Percentiles rank a stretch among this genome's conserved stretches.
phyloP scores from a whole-genome alignment of 805 yeast genomes.

The Yarrowia sp. region DNA sequence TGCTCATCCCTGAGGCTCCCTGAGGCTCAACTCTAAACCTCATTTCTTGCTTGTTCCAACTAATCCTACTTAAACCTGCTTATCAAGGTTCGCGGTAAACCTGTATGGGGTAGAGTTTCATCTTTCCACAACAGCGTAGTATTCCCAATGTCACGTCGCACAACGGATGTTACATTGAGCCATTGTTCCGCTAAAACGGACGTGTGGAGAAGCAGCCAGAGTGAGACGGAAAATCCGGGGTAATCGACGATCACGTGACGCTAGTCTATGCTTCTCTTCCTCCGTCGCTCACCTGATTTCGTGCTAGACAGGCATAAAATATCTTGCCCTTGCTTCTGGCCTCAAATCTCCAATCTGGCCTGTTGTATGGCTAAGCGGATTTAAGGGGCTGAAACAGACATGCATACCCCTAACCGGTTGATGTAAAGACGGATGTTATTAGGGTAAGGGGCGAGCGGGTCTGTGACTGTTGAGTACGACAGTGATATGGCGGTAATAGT shows the following conservation, averaged over 20 bases:
- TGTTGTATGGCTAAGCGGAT: neutral
- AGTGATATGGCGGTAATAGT: no score
- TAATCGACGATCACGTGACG: neutral
- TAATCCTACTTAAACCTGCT: neutral
- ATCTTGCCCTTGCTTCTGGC: neutral
- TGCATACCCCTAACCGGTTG: no score
- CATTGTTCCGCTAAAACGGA: neutral
- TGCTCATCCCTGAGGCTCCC: no score
- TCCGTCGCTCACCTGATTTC: neutral
- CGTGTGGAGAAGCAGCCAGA: neutral
- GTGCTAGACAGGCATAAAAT: neutral
- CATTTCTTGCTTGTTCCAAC: neutral
- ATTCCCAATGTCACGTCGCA: constrained; percentile 13
- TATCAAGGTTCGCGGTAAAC: constrained; percentile 6
- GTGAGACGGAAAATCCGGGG: neutral
- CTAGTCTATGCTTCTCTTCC: neutral
- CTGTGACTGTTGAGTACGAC: no score
- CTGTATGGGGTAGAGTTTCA: constrained; percentile 15
- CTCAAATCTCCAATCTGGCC: neutral
- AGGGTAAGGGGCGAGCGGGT: no score
- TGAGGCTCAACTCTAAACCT: neutral
- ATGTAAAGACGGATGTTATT: no score
- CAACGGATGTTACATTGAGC: neutral
- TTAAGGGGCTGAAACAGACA: neutral
- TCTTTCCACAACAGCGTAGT: neutral